These are phyloP conservation scores for Eudorina sp. DNA, from an alignment of 139 green algal genomes.

Conservation along the genomic window DNA sequence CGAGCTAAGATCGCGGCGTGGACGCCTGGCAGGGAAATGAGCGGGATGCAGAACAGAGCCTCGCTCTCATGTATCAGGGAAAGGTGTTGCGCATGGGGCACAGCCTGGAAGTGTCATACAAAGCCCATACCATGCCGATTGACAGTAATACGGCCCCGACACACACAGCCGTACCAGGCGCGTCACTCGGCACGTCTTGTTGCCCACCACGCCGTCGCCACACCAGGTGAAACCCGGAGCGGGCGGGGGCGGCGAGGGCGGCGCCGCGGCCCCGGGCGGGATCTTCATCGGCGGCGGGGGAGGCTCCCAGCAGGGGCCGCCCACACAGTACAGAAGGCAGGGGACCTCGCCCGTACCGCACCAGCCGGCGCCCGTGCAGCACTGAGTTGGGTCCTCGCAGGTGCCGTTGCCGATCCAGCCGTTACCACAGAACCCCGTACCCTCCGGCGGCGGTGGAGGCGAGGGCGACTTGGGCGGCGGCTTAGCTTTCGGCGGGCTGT, in stretches of 20 bases:
- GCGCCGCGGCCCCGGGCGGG: no score
- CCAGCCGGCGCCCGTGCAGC: constrained; percentile 1
- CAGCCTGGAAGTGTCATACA: no score
- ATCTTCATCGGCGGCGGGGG: not conserved
- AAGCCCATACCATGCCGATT: no score
- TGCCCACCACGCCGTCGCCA: constrained; percentile 23
- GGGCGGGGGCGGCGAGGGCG: not conserved
- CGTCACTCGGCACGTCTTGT: not conserved
- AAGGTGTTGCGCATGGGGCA: no score
- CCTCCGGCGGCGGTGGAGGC: not conserved
- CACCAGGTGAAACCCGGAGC: not conserved
- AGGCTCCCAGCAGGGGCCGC: constrained; percentile 1
- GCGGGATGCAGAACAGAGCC: no score
- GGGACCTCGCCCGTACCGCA: not conserved
- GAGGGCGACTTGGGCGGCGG: no score
- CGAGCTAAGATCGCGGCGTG: no score
- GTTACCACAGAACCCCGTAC: not conserved
- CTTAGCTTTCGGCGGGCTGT: no score
- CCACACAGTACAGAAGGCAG: constrained; percentile 14
- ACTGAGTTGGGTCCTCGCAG: not conserved
- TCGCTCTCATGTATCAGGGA: no score
- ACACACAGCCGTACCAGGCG: not conserved
- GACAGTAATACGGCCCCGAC: no score
- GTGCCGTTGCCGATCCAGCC: constrained; percentile 7
- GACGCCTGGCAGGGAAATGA: no score